phyloP scores from a whole-genome alignment of 495 filamentous ascomycete species.

The Podospora appendiculata region DNA sequence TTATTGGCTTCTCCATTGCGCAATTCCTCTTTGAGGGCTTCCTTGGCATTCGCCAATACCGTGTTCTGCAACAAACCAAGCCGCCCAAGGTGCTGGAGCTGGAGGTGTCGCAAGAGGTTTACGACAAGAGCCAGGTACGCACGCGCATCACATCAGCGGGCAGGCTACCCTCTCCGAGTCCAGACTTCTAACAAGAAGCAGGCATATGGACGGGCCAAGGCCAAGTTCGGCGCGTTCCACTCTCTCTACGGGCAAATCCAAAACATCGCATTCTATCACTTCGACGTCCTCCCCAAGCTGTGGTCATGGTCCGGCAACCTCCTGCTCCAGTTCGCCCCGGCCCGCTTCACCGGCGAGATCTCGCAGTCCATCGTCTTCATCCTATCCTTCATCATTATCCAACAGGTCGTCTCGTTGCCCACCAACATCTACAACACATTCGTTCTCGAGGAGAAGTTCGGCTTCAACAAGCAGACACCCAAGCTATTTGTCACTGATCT shows the following conservation, averaged over 20 bases:
- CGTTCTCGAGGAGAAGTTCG: slow-evolving; percentile 92
- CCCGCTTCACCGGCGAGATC: slow-evolving; percentile 82
- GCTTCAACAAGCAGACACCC: slow-evolving; percentile 96
- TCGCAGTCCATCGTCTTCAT: slow-evolving; percentile 89
- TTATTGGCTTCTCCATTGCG: slow-evolving; percentile 83
- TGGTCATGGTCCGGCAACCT: slow-evolving; percentile 75
- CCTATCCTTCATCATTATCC: slow-evolving; percentile 74
- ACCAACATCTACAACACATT: slow-evolving; percentile 87
- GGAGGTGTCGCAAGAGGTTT: slow-evolving; percentile 83
- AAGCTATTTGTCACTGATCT: slow-evolving; percentile 85
- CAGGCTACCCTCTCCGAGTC: not conserved
- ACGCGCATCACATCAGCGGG: not conserved
- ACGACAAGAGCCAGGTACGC: slow-evolving; percentile 73
- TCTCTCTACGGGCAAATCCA: slow-evolving; percentile 78
- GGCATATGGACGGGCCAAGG: slow-evolving; percentile 93
- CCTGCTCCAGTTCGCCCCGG: slow-evolving; percentile 64
- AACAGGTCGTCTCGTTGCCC: slow-evolving; percentile 70
- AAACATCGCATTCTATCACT: slow-evolving; percentile 81
- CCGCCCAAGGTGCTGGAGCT: slow-evolving; percentile 76
- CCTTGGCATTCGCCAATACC: slow-evolving; percentile 80
- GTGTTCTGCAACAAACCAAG: slow-evolving; percentile 67
- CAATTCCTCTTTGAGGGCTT: slow-evolving; percentile 84
- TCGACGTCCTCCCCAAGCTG: slow-evolving; percentile 80
- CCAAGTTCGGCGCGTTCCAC: slow-evolving; percentile 73
- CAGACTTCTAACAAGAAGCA: not conserved